Percentiles rank a stretch among this genome's conserved stretches.
Conservation (phyloP, 192 early-diverging fungal genomes). For the Podila minutissima region DNA sequence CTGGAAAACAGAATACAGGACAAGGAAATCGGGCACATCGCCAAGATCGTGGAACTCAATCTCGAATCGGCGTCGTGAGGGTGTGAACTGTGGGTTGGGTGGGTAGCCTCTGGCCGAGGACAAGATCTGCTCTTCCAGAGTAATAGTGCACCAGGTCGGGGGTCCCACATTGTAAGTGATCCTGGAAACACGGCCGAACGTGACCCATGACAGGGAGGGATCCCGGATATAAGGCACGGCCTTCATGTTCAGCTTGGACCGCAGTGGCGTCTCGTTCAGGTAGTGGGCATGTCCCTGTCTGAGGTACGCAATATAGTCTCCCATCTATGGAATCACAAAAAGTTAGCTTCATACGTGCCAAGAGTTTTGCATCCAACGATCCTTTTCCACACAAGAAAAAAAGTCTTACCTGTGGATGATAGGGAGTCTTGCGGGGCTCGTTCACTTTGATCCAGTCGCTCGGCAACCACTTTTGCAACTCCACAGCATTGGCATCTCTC, state of each 20-base stretch:
- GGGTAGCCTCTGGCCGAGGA: slow-evolving; percentile 26
- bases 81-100: slow-evolving; percentile 34
- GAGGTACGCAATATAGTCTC: slow-evolving; percentile 52
- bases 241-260: slow-evolving; percentile 36
- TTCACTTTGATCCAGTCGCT: slow-evolving; percentile 48
- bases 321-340: slow-evolving; percentile 10
- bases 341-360: too few relatives aligned
- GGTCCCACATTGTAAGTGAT: slow-evolving; percentile 74
- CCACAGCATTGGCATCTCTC: slow-evolving; percentile 24
- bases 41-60: slow-evolving; percentile 80
- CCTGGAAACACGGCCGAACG: slow-evolving; percentile 65
- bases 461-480: slow-evolving; percentile 23
- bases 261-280: slow-evolving; percentile 47
- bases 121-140: slow-evolving; percentile 58
- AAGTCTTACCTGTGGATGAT: slow-evolving; percentile 44
- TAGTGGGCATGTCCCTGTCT: slow-evolving; percentile 50
- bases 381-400: background rate
- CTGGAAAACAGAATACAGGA: slow-evolving; percentile 70
- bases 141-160: slow-evolving; percentile 69
- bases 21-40: slow-evolving; percentile 74
- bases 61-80: slow-evolving; percentile 45
- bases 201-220: slow-evolving; percentile 41
- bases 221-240: slow-evolving; percentile 36
- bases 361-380: background rate
- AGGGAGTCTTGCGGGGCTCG: slow-evolving; percentile 41